Percentiles rank a stretch among this genome's conserved stretches.
Evolutionary conservation across 1,139 yeast genomes (phyloP).

Genomic region (Yamadazyma membranifaciens): DNA sequence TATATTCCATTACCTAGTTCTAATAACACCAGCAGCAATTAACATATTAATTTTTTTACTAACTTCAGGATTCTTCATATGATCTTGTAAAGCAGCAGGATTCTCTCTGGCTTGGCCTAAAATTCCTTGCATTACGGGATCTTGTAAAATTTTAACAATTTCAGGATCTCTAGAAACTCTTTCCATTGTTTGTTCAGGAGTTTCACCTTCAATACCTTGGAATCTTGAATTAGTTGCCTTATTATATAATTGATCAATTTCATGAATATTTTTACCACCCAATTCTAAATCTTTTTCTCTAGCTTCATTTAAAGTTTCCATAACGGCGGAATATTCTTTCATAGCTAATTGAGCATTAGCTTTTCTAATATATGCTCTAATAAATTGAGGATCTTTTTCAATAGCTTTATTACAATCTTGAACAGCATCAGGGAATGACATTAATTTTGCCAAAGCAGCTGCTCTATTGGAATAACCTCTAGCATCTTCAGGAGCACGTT

Average conservation of each 20-base stretch:
- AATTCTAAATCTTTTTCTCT: conserved; percentile 68
- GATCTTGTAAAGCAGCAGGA: conserved; percentile 96
- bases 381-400: conserved; percentile 78
- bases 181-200: conserved; percentile 92
- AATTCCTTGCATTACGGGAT: conserved; percentile 96
- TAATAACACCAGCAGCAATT: conserved; percentile 95
- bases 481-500: conserved; percentile 94
- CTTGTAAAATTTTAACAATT: conserved; percentile 84
- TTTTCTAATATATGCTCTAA: conserved; percentile 95
- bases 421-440: conserved; percentile 97
- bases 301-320: conserved; percentile 80
- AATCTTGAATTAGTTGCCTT: conserved; percentile 82
- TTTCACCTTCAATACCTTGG: conserved; percentile 80
- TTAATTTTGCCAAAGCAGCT: conserved; percentile 88
- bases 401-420: conserved; percentile 91
- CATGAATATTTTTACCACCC: conserved; percentile 61
- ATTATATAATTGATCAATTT: conserved; percentile 78
- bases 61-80: conserved; percentile 95
- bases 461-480: conserved; percentile 98
- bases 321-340: conserved; percentile 79
- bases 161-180: conserved; percentile 94
- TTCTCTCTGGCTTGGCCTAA: conserved; percentile 91
- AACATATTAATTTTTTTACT: conserved; percentile 84
- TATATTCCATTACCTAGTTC: conserved; percentile 61
- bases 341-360: conserved; percentile 92